Conservation (phyloP, 1,139 yeast genomes). For the Ashbya aceris region DNA sequence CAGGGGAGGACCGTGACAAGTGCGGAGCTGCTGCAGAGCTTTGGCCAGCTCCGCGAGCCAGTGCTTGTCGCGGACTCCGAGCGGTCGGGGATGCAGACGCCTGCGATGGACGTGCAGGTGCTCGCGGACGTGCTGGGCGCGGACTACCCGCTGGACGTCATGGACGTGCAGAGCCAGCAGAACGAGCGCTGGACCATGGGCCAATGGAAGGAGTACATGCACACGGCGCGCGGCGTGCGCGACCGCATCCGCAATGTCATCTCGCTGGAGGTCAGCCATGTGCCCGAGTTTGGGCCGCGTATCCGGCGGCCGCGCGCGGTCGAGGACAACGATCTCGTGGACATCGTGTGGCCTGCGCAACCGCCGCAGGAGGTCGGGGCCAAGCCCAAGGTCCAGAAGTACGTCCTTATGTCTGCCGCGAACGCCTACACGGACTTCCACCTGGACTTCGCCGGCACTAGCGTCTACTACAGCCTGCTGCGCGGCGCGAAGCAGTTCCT, state of each 20-base stretch:
- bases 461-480: slow-evolving; percentile 78
- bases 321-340: slow-evolving; percentile 59
- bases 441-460: slow-evolving; percentile 86
- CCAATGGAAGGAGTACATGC: slow-evolving; percentile 68
- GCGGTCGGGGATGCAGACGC: slow-evolving; percentile 33
- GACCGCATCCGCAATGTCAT: slow-evolving; percentile 74
- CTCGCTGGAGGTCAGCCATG: slow-evolving; percentile 64
- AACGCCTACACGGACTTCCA: slow-evolving; percentile 85
- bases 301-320: slow-evolving; percentile 62
- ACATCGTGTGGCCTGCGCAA: slow-evolving; percentile 46
- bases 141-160: slow-evolving; percentile 63
- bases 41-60: slow-evolving; percentile 32
- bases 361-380: slow-evolving; percentile 20
- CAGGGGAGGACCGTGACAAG: slow-evolving; percentile 25
- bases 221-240: slow-evolving; percentile 32
- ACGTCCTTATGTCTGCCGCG: slow-evolving; percentile 77
- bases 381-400: slow-evolving; percentile 69
- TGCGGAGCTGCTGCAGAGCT: slow-evolving; percentile 32
- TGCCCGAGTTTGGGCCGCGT: slow-evolving; percentile 37
- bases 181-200: slow-evolving; percentile 56
- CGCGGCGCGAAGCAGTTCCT: slow-evolving; percentile 65
- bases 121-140: slow-evolving; percentile 56
- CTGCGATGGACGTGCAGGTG: slow-evolving; percentile 33
- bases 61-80: slow-evolving; percentile 30
- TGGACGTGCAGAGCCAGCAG: slow-evolving; percentile 84